Evolutionary conservation across 305 asterid species (phyloP), one percentile per base, ranked within the genome.

Genomic region (Fraxinus velutina): DNA sequence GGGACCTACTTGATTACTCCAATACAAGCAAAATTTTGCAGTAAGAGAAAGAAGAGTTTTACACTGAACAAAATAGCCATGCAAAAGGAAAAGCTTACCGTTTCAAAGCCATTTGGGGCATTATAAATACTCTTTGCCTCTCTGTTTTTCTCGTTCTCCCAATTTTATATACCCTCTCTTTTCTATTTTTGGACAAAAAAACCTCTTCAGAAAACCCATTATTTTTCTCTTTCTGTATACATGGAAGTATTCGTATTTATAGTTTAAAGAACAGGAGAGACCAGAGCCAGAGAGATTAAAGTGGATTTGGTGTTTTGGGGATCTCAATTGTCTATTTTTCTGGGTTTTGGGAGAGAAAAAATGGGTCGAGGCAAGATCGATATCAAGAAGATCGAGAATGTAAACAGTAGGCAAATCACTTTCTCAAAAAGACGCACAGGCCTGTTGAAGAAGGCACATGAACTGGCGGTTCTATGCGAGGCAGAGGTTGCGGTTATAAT

Each of bases 321-420:
- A 57, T 73, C 22, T 50, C 37, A 29, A 60, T 34, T 66, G 2
- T 22, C 21, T 6, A 30, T 12, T 30, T 72, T 72, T 72, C 27
- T 72, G 76, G 50, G 29, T 72, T 17, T 72, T 72, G 17, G 52
- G 27, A 9, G 1, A 27, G 21, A 2, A 10, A 79, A 24, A 72
- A 88, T 88, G 90, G 87, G 89, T 22, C 73, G 90, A n/a, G 89
- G 90, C 0, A 88, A 86, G 70, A 84, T 88, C 60, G 90, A 86
- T 39, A 86, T 88, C 32, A 85, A 80, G 82, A 79, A 82, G 72
- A 88, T 86, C 5, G 90, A 86, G 86, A 80, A 88, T 78, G 82
- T 77, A 0, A 86, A 75, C 39, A 84, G 82, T 72, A 82, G 90
- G 47, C 86, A 86, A 44, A 86, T 82, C 3, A 86, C 89, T 1